phyloP scores from a whole-genome alignment of 352 stramenopile genomes.

The Phytophthora melonis region DNA sequence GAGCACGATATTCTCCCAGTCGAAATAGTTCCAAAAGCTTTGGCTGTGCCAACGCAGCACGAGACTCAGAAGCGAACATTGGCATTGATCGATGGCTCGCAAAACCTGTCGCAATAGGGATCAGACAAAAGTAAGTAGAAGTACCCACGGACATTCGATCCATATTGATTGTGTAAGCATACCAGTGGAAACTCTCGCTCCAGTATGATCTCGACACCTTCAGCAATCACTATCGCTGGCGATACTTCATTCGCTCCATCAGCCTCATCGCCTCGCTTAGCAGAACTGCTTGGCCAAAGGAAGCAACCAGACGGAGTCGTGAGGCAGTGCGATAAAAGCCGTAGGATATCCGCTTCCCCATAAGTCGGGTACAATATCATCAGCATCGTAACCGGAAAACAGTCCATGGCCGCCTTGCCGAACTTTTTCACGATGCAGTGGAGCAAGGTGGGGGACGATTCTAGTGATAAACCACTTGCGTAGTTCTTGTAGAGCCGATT shows the following conservation, averaged over 20 bases:
- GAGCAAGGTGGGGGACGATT: constrained; percentile 52
- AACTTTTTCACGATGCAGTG: constrained; percentile 67
- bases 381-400: constrained; percentile 61
- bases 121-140: constrained; percentile 10
- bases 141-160: neutral
- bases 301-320: constrained; percentile 33
- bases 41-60: constrained; percentile 63
- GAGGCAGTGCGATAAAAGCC: constrained; percentile 43
- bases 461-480: constrained; percentile 42
- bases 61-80: constrained; percentile 58
- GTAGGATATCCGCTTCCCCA: constrained; percentile 45
- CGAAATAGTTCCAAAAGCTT: constrained; percentile 78
- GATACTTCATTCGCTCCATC: neutral
- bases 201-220: constrained; percentile 60
- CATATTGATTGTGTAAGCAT: neutral
- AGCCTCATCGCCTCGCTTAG: neutral
- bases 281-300: constrained; percentile 48
- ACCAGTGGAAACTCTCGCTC: constrained; percentile 64
- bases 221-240: constrained; percentile 31
- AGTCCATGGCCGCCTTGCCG: constrained; percentile 53
- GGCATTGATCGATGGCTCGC: constrained; percentile 47
- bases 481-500: constrained; percentile 80
- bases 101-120: constrained; percentile 43
- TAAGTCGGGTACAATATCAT: constrained; percentile 62
- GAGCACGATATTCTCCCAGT: constrained; percentile 67